Evolutionary conservation across 768 basidiomycete genomes (phyloP), one percentile per base, ranked within the genome.

Genomic region (Amanita fuliginea): DNA sequence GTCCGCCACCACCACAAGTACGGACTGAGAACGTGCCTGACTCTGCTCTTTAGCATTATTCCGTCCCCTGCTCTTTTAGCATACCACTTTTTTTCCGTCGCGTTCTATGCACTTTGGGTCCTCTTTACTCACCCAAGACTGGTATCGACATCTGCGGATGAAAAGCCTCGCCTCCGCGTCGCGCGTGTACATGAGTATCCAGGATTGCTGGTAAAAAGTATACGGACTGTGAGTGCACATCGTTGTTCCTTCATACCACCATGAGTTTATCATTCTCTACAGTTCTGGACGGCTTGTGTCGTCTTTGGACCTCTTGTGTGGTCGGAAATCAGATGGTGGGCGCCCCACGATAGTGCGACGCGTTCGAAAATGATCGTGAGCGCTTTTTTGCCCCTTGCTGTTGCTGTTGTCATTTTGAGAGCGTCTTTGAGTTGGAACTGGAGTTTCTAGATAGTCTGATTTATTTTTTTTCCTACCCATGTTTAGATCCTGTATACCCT

Each of bases 61-160:
- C 83, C 88, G 4, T 84, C 86, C n/a, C 90, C 93, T 0, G 53
- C 77, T 9, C 69, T 91, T 40, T 80, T 99, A 16, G 79, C 84
- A 55, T 79, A 77, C 59, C 96, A 98, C 70, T 99, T 99, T 69
- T 99, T 95, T 73, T 69, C 77, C 22, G 96, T 99, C 55, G 96
- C 96, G 0, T 77, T 99, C 55, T 99, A 96, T 67, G 82, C 93
- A 1, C 83, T 97, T 60, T 98, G 83, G 80, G 72, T 86, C 45
- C 74, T 96, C 66, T 93, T 97, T 65, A 83, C 81, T 7, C 79
- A 67, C 50, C 65, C 69, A 33, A 62, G 52, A 6, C 60, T 50
- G 8, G 49, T 67, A 2, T 52, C 62, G 9, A 55, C 61, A 10
- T 41, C 54, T 5, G 35, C 50, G 13, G 54, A 54, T 34, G 68